phyloP scores from a whole-genome alignment of 495 filamentous ascomycete species.

The Tuber melanosporum region DNA sequence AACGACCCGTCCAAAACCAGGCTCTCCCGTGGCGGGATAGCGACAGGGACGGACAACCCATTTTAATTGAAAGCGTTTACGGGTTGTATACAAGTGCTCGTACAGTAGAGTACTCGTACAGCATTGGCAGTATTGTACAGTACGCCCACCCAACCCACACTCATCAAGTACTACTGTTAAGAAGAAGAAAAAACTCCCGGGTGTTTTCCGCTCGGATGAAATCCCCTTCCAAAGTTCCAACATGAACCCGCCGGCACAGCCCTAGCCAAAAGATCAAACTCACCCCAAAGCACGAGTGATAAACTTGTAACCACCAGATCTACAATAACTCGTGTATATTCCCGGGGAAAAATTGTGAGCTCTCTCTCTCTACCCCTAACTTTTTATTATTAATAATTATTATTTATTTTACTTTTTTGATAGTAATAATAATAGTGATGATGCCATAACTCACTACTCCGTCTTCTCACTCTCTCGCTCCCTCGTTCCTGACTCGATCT shows the following conservation, averaged over 20 bases:
- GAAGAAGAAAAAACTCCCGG: not conserved
- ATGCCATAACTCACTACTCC: no score
- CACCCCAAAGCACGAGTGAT: not conserved
- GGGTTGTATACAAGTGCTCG: no score
- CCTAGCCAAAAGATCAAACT: no score
- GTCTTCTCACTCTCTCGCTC: not conserved
- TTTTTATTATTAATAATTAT: no score
- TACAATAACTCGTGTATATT: not conserved
- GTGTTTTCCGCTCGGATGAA: not conserved
- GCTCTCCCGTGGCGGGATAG: not conserved
- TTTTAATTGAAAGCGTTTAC: not conserved
- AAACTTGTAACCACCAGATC: not conserved
- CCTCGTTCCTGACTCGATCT: not conserved
- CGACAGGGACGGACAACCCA: constrained; percentile 1
- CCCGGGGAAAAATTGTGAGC: not conserved
- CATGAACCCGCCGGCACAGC: not conserved
- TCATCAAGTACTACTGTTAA: no score
- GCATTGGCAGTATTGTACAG: no score
- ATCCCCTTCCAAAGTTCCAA: not conserved
- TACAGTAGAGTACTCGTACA: no score
- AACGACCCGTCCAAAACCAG: not conserved
- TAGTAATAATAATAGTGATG: no score
- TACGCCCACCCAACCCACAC: no score
- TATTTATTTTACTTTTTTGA: no score
- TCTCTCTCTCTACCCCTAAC: not conserved